Evolutionary conservation across 208 protist genomes (phyloP).

Genomic region (Perkinsela sp.): DNA sequence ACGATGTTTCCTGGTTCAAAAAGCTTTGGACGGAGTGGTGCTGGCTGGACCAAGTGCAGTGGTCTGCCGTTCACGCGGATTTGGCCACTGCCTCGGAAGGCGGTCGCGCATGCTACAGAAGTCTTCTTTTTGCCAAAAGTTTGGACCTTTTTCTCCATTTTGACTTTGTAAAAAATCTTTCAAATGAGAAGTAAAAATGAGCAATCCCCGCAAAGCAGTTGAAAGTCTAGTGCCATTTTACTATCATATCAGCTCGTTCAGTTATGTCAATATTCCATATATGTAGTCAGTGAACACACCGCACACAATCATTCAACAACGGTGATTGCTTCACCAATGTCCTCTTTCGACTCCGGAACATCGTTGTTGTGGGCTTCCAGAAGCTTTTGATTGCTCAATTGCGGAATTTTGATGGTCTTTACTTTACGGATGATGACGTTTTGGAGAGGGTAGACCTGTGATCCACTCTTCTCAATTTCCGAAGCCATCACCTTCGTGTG

Average conservation of each 20-base stretch:
- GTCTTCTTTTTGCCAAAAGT: conserved; percentile 92
- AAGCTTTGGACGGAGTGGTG: conserved; percentile 89
- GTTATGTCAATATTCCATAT: too few relatives aligned
- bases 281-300: too few relatives aligned
- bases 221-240: too few relatives aligned
- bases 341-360: conserved; percentile 41
- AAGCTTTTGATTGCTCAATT: conserved; percentile 73
- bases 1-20: conserved; percentile 85
- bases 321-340: conserved; percentile 4
- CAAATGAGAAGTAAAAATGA: too few relatives aligned
- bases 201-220: too few relatives aligned
- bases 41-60: conserved; percentile 82
- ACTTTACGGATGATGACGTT: conserved; percentile 92
- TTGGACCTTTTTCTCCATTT: conserved; percentile 41
- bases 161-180: conserved; percentile 4
- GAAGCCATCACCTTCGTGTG: conserved; percentile 73
- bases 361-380: conserved; percentile 54
- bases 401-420: conserved; percentile 82
- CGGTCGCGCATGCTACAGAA: conserved; percentile 89
- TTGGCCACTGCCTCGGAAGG: conserved; percentile 81
- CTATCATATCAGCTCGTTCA: too few relatives aligned
- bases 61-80: conserved; percentile 94
- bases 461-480: conserved; percentile 73
- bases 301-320: neutral
- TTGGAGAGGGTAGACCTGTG: conserved; percentile 81